These are phyloP conservation scores for Citrullus mucosospermus DNA, from an alignment of 306 rosid genomes.

Conservation along the genomic window DNA sequence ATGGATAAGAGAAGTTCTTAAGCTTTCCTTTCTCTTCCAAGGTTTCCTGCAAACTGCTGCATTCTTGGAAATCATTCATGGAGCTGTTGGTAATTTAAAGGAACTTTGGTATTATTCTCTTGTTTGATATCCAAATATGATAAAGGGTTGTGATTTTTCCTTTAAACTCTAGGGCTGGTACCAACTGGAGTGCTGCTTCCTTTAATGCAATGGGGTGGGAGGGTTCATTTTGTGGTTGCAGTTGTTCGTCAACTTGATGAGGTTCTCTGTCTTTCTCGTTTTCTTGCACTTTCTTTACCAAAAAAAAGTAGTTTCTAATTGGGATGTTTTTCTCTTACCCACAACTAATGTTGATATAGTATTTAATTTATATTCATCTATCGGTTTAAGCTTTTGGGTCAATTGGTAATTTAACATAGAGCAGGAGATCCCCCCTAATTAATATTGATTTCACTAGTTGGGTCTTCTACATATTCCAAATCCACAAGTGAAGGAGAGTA, in stretches of 20 bases:
- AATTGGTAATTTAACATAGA: no score
- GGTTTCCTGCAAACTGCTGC: slow-evolving; percentile 74
- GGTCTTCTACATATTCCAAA: no score
- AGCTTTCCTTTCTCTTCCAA: slow-evolving; percentile 11
- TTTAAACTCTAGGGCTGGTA: slow-evolving; percentile 48
- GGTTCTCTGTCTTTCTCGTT: slow-evolving; percentile 23
- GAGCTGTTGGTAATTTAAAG: slow-evolving; percentile 73
- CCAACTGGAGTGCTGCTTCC: slow-evolving; percentile 82
- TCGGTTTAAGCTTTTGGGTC: no score
- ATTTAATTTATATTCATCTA: no score
- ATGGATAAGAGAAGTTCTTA: background rate
- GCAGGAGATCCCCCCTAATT: no score
- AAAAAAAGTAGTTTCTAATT: background rate
- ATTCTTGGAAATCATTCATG: slow-evolving; percentile 77
- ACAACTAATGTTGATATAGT: no score
- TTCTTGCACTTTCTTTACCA: background rate
- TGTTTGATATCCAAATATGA: background rate
- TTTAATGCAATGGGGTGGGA: slow-evolving; percentile 93
- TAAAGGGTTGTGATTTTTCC: background rate
- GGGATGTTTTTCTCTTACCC: background rate
- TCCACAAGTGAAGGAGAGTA: no score
- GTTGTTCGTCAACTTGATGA: slow-evolving; percentile 39
- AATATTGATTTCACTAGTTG: no score
- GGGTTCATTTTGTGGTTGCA: slow-evolving; percentile 53
- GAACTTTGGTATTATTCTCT: slow-evolving; percentile 7